Conservation (phyloP, 1,284 basidiomycete species). For the Papiliotrema laurentii region DNA sequence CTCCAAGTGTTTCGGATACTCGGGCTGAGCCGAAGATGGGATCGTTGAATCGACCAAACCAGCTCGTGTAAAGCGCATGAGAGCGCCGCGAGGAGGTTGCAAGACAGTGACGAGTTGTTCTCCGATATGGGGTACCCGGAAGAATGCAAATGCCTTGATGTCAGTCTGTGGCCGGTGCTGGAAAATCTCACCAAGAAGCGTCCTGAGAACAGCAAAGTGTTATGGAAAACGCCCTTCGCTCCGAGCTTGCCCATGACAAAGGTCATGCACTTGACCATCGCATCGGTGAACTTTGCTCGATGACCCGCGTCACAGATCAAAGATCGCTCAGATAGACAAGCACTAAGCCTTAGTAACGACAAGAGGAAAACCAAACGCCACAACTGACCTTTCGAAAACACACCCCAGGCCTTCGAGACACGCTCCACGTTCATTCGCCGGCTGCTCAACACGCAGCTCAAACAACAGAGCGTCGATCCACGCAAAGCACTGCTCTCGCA, state of each 20-base stretch:
- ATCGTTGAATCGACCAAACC: conserved; percentile 23
- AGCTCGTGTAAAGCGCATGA: conserved; percentile 45
- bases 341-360: conserved; percentile 19
- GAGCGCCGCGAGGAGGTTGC: conserved; percentile 48
- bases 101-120: conserved; percentile 51
- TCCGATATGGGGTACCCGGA: conserved; percentile 52
- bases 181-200: conserved; percentile 43
- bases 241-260: conserved; percentile 54
- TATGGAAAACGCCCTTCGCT: conserved; percentile 54
- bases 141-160: conserved; percentile 51
- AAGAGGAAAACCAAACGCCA: no score
- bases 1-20: conserved; percentile 41
- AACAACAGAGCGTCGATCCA: conserved; percentile 45
- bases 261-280: conserved; percentile 48
- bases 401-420: conserved; percentile 51
- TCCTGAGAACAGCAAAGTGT: conserved; percentile 53
- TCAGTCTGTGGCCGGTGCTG: not conserved
- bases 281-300: conserved; percentile 40
- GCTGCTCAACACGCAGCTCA: conserved; percentile 46
- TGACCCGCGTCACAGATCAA: no score
- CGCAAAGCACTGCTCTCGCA: conserved; percentile 41
- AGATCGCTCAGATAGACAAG: conserved; percentile 46
- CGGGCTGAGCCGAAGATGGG: conserved; percentile 24
- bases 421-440: conserved; percentile 50
- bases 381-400: conserved; percentile 48